Base-by-base conservation (phyloP, 2,329 filamentous ascomycete species). In the Cryphonectria nitschkei region DNA sequence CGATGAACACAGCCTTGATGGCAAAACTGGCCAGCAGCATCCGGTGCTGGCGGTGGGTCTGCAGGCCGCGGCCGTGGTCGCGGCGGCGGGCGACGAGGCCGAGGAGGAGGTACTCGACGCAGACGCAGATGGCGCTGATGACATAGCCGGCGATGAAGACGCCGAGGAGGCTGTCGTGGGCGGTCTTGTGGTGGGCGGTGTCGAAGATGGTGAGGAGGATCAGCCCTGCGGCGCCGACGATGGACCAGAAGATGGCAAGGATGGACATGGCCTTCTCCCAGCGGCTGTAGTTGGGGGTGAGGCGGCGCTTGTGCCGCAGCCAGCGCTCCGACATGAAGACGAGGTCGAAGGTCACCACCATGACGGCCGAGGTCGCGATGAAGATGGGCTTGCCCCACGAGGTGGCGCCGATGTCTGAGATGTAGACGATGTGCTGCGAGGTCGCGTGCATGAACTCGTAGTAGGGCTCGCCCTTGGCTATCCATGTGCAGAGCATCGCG, bases 81-180 rank as follows among this genome's bases (percentile, higher is more conserved):
- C 5, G 63, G n/a, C 60, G 52, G 14, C 68, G 64, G 41, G 29
- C 29, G 19, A 70, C 37, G 16, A 70, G 43, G n/a, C 68, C 68
- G 16, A 70, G 54, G 39, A 70, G 43, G 11, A 50, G 26, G 16
- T 70, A 97, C 79, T 97, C 93, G 81, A 88, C 88, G 82, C 94
- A 97, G 72, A 94, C 91, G 81, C 94, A 94, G 75, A 97, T 87
- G 67, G 94, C 93, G 16, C 91, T 93, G 71, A 97, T 78, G 68
- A 97, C 83, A 79, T 96, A 97, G 34, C 93, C 94, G 19, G 80
- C 88, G 79, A 97, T 93, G 80, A 97, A 97, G 67, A 97, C 81
- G 0, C 86, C 81, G 37, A 97, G 82, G 81, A 95, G 95, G 2
- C 87, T 83, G 76, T 92, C 85, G 78, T 98, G 95, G 65, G 92